Base-by-base conservation (phyloP, 2,329 filamentous ascomycete species). In the Fusarium aywerte region DNA sequence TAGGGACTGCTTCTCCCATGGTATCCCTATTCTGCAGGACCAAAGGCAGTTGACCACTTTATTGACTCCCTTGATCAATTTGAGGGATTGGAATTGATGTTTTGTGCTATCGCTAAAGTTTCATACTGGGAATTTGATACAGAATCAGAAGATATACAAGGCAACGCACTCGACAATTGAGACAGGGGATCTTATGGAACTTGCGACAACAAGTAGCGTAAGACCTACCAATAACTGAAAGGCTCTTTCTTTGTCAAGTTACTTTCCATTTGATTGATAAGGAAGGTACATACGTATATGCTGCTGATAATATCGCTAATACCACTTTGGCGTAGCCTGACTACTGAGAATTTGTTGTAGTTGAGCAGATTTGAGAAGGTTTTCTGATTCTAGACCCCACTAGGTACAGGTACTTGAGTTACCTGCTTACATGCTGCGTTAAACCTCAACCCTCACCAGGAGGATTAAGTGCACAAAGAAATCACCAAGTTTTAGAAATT, bases 321-420 rank as follows among this genome's bases (percentile, higher is more conserved):
- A 62, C 60, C 29, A 32, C 16, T 63, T 63, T 31, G 58, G 60
- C 18, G 40, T 63, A 43, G 60, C 27, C 32, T 27, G 32, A n/a
- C 6, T 16, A 15, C 11, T 27, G n/a, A n/a, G n/a, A n/a, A n/a
- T 40, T 61, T 25, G 58, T 15, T 45, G 32, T 36, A 44, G 39
- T 43, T 83, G 83, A 82, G 83, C 78, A 77, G 68, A 64, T 84
- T 84, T 85, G 83, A 85, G 83, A 81, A 83, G 76, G 79, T 84
- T 84, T 84, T 74, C 71, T 56, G 51, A 9, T 73, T 49, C 39
- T 43, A 18, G 44, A 55, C 47, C 40, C 39, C 15, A 18, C 15
- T 15, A 76, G 25, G 80, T 81, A 81, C 73, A 58, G 57, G 66
- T 81, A 81, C 80, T 50, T 71, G 35, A 61, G 66, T 38, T 67